These are phyloP conservation scores for Colletotrichum falcatum DNA, from an alignment of 2,329 filamentous ascomycete species.

Conservation along the genomic window DNA sequence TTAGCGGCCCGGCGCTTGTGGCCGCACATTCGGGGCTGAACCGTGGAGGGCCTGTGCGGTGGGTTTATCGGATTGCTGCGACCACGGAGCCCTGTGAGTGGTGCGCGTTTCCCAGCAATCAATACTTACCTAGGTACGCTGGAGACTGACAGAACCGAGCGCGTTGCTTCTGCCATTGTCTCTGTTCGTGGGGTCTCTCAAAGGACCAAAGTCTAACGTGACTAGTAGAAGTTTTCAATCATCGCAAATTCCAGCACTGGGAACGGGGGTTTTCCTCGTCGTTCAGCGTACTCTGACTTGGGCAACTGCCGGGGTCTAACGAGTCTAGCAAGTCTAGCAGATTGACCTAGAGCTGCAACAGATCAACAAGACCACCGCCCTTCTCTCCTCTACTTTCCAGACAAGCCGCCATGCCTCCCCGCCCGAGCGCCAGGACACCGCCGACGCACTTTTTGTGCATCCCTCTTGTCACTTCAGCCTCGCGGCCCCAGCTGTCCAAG, in stretches of 20 bases:
- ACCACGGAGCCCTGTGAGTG: constrained; percentile 20
- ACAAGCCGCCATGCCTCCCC: constrained; percentile 50
- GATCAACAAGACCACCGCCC: not conserved
- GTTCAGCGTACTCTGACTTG: not conserved
- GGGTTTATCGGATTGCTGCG: not conserved
- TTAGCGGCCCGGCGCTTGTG: constrained; percentile 37
- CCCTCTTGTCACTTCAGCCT: constrained; percentile 73
- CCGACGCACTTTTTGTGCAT: constrained; percentile 83
- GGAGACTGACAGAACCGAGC: not conserved
- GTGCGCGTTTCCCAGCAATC: not conserved
- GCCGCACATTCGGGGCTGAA: constrained; percentile 33
- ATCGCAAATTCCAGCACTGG: not conserved
- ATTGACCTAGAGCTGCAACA: not conserved
- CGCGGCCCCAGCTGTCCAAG: constrained; percentile 72
- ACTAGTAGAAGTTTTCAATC: not conserved
- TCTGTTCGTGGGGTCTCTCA: not conserved
- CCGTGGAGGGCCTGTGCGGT: constrained; percentile 29
- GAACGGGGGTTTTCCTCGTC: too few relatives aligned
- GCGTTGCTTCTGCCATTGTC: not conserved
- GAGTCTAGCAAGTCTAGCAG: not conserved
- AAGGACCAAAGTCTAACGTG: not conserved
- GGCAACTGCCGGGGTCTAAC: not conserved
- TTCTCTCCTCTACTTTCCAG: not conserved
- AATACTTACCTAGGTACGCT: not conserved
- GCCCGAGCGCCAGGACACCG: constrained; percentile 51